Conservation (phyloP, 73 alveolate species). For the Effrenium voratum region DNA sequence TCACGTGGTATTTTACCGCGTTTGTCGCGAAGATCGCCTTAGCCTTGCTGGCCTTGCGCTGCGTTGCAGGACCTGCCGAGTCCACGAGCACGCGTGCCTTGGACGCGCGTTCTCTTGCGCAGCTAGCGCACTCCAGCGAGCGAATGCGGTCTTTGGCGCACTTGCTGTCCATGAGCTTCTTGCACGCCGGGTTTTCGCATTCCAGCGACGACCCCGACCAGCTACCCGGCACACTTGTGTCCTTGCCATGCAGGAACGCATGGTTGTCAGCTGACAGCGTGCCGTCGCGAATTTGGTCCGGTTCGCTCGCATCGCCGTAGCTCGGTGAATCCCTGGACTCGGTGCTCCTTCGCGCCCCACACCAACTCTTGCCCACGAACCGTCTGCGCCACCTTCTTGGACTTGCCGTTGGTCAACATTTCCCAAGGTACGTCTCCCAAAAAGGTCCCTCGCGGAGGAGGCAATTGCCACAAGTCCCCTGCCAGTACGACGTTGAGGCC, state of each 20-base stretch:
- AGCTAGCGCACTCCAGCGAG: not conserved
- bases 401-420: not conserved
- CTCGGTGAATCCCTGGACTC: not conserved
- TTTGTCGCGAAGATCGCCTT: not conserved
- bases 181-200: not conserved
- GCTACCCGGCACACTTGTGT: not conserved
- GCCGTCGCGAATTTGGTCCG: not conserved
- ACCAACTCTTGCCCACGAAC: constrained; percentile 10
- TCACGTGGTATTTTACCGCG: not conserved
- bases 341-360: not conserved
- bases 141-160: not conserved
- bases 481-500: constrained; percentile 10
- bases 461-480: constrained; percentile 37
- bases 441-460: constrained; percentile 18
- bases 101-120: not conserved
- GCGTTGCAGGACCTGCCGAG: too few species aligned
- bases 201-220: not conserved
- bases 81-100: not conserved
- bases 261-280: not conserved
- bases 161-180: not conserved
- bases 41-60: not conserved
- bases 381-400: not conserved
- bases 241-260: not conserved
- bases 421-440: constrained; percentile 21
- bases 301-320: not conserved